Percentiles rank a stretch among this genome's conserved stretches.
Conservation (phyloP, 2,329 filamentous ascomycete species). For the Aspergillus sp. region DNA sequence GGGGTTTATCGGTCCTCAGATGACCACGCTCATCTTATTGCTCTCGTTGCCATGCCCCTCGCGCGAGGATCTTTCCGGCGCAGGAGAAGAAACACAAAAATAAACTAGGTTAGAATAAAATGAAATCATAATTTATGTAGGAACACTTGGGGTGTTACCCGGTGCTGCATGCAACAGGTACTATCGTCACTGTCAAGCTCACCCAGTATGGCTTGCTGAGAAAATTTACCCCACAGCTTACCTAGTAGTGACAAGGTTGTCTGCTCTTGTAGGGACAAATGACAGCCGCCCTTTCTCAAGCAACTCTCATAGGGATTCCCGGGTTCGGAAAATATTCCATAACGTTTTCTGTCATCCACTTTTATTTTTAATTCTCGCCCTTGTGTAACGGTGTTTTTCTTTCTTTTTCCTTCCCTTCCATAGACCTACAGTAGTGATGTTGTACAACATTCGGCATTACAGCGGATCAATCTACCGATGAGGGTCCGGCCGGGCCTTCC, state of each 20-base stretch:
- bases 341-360: background rate
- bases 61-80: background rate
- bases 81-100: too few species aligned
- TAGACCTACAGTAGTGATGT: slow-evolving; percentile 6
- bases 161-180: background rate
- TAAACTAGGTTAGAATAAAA: too few species aligned
- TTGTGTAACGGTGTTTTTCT: background rate
- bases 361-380: too few species aligned
- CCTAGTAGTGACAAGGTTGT: background rate
- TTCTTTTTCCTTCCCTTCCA: background rate
- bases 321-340: background rate
- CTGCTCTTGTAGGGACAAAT: background rate
- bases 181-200: background rate
- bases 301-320: background rate
- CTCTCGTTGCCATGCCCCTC: background rate
- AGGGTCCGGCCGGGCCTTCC: background rate
- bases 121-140: too few species aligned
- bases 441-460: slow-evolving; percentile 16
- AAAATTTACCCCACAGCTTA: background rate
- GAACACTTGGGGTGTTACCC: background rate
- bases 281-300: background rate
- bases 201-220: background rate
- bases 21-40: background rate
- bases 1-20: background rate
- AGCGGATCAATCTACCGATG: background rate